Conservation (phyloP, 352 stramenopile genomes). For the Phytophthora foliorum region DNA sequence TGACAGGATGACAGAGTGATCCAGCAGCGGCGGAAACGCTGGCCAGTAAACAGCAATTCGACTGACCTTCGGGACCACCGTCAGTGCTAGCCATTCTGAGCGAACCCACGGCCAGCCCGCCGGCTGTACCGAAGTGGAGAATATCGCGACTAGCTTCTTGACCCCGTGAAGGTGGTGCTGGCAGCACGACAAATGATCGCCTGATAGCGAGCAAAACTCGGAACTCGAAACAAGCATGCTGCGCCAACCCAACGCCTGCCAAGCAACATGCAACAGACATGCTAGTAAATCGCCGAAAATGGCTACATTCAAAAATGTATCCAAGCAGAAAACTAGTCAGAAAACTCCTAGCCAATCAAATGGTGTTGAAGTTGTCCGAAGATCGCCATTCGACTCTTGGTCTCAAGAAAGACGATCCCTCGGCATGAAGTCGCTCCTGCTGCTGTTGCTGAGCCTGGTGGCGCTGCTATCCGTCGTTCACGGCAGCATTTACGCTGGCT, state of each 20-base stretch:
- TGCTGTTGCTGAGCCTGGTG: conserved; percentile 20
- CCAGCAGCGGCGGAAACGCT: neutral
- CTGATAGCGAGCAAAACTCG: conserved; percentile 21
- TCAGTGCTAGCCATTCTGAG: conserved; percentile 1
- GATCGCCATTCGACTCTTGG: conserved; percentile 20
- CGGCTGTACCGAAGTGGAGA: conserved; percentile 18
- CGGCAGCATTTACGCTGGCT: conserved; percentile 65
- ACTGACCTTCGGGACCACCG: conserved; percentile 3
- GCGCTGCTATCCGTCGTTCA: conserved; percentile 4
- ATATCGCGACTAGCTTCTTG: conserved; percentile 21
- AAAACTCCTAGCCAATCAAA: conserved; percentile 23
- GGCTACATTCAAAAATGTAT: conserved; percentile 20
- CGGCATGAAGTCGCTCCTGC: conserved; percentile 15
- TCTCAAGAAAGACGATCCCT: conserved; percentile 5
- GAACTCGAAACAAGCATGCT: neutral
- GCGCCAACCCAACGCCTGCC: neutral
- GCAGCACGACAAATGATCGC: conserved; percentile 5
- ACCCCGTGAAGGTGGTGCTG: conserved; percentile 2
- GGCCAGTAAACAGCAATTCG: conserved; percentile 19
- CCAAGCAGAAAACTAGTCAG: neutral
- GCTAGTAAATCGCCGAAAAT: no score
- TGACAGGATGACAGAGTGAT: conserved; percentile 10
- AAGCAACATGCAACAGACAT: no score
- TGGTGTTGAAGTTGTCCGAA: conserved; percentile 39
- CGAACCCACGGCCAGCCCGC: conserved; percentile 15